A percentile compares a stretch with the other conserved stretches of the same genome.
Evolutionary conservation across 1,139 yeast species (phyloP).

Genomic region (Yamadazyma jaroonii): DNA sequence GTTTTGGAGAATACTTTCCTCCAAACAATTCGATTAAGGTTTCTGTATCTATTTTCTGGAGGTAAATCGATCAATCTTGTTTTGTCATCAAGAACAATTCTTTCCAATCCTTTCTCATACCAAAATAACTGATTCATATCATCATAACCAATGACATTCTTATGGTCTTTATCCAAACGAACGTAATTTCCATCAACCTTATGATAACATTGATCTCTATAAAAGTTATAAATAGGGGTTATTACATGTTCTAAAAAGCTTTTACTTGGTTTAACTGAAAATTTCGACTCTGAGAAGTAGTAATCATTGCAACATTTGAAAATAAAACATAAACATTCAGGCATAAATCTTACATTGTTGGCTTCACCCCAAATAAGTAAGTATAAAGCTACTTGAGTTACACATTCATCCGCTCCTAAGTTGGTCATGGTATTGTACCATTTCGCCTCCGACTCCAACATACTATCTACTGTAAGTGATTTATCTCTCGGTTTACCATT

Average conservation of each 20-base stretch:
- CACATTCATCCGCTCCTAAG: conserved; percentile 51
- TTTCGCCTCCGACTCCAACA: conserved; percentile 75
- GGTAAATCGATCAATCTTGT: conserved; percentile 39
- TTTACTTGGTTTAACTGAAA: conserved; percentile 16
- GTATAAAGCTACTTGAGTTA: conserved; percentile 66
- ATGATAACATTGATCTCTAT: conserved; percentile 54
- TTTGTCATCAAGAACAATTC: conserved; percentile 35
- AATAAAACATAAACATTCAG: conserved; percentile 80
- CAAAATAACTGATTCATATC: conserved; percentile 65
- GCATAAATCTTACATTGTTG: conserved; percentile 76
- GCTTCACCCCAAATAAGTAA: conserved; percentile 89
- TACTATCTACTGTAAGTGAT: conserved; percentile 28
- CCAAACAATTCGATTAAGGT: conserved; percentile 48
- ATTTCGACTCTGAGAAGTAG: conserved; percentile 40
- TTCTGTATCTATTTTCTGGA: conserved; percentile 44
- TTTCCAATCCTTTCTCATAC: conserved; percentile 50
- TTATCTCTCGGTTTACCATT: conserved; percentile 35
- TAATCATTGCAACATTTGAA: conserved; percentile 75
- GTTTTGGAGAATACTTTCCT: conserved; percentile 50
- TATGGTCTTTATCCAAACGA: conserved; percentile 51
- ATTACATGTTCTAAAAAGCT: conserved; percentile 62
- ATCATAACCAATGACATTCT: conserved; percentile 55
- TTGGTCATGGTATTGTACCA: conserved; percentile 65
- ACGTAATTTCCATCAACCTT: conserved; percentile 34
- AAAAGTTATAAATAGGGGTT: conserved; percentile 70